Evolutionary conservation across 2,329 filamentous ascomycete genomes (phyloP).

Genomic region (Gnomoniopsis smithogilvyi): DNA sequence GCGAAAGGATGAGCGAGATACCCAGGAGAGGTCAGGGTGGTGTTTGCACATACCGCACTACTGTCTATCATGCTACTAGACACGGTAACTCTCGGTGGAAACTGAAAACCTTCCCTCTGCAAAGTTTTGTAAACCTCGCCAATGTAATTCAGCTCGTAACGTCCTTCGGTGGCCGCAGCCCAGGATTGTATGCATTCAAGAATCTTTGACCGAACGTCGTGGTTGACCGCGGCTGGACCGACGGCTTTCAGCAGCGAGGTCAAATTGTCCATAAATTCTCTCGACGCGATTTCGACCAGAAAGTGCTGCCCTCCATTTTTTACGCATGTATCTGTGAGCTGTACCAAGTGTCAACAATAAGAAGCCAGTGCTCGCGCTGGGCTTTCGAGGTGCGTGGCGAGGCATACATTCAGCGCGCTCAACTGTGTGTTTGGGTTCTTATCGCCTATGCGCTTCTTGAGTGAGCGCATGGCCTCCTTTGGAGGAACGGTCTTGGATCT

Average conservation of each 20-base stretch:
- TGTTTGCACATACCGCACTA: constrained; percentile 63
- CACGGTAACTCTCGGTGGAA: constrained; percentile 82
- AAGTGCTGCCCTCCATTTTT: constrained; percentile 98
- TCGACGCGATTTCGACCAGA: constrained; percentile 88
- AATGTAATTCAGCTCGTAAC: constrained; percentile 80
- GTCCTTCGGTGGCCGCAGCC: constrained; percentile 84
- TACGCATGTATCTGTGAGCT: constrained; percentile 96
- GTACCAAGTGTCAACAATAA: constrained; percentile 1
- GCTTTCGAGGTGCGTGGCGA: not conserved
- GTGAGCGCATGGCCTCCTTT: constrained; percentile 94
- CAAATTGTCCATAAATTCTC: constrained; percentile 98
- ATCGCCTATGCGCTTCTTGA: constrained; percentile 92
- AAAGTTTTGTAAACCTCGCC: constrained; percentile 80
- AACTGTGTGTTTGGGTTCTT: constrained; percentile 97
- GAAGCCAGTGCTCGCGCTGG: not conserved
- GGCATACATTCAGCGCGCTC: constrained; percentile 79
- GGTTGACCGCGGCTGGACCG: constrained; percentile 70
- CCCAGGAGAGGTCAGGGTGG: constrained; percentile 31
- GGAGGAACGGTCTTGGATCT: constrained; percentile 96
- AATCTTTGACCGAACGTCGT: constrained; percentile 85
- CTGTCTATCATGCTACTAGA: constrained; percentile 98
- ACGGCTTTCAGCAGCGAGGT: constrained; percentile 84
- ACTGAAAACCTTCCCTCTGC: constrained; percentile 81
- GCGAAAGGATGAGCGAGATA: not conserved
- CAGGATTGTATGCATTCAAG: constrained; percentile 91